These are phyloP conservation scores for Podila clonocystis DNA, from an alignment of 192 early-diverging fungal genomes.

Conservation along the genomic window DNA sequence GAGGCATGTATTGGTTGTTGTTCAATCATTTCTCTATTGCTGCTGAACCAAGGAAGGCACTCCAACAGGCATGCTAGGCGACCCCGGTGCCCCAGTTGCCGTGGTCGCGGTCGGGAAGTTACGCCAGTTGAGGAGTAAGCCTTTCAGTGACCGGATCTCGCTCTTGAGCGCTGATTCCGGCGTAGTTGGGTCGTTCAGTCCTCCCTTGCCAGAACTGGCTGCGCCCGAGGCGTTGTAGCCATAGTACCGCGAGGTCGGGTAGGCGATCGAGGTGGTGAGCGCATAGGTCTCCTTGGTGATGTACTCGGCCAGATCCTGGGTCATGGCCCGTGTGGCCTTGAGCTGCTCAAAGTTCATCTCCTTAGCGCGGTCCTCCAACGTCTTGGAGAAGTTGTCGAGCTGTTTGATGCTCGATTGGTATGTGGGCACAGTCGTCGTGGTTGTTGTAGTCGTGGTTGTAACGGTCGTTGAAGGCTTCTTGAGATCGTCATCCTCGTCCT, in stretches of 20 bases:
- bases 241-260: constrained; percentile 45
- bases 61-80: neutral
- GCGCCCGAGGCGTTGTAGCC: constrained; percentile 40
- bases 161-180: constrained; percentile 54
- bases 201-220: constrained; percentile 29
- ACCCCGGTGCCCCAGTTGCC: constrained; percentile 2
- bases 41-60: constrained; percentile 39
- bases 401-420: constrained; percentile 32
- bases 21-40: constrained; percentile 7
- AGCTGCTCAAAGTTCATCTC: constrained; percentile 44
- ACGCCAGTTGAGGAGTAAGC: constrained; percentile 56
- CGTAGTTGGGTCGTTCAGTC: constrained; percentile 23
- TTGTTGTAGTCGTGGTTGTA: neutral
- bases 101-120: constrained; percentile 54
- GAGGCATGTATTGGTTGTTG: neutral
- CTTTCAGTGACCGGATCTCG: constrained; percentile 61
- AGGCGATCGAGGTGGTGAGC: constrained; percentile 33
- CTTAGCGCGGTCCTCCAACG: constrained; percentile 27
- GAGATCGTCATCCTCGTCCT: constrained; percentile 21
- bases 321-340: constrained; percentile 38
- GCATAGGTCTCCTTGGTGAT: constrained; percentile 52
- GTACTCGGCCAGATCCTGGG: constrained; percentile 46
- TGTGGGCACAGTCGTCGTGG: neutral
- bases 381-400: constrained; percentile 33
- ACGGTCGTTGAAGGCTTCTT: neutral